phyloP scores from a whole-genome alignment of 2,329 filamentous ascomycete genomes.

The Helotiales sp. region DNA sequence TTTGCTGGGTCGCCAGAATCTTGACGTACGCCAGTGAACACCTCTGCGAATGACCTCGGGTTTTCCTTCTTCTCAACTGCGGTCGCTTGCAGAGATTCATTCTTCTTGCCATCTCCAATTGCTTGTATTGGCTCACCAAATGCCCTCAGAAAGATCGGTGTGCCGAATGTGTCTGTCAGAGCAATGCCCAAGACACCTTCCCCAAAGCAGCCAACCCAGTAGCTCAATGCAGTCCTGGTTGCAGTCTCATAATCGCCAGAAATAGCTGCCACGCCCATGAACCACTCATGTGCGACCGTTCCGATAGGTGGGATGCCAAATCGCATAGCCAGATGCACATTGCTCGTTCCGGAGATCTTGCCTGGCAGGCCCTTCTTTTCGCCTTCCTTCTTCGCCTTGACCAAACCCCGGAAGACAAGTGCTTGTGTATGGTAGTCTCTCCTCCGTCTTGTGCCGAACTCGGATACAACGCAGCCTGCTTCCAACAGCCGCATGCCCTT shows the following conservation, averaged over 20 bases:
- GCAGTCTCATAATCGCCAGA: slow-evolving; percentile 81
- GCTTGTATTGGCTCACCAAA: slow-evolving; percentile 63
- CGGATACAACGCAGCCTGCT: slow-evolving; percentile 84
- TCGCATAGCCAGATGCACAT: slow-evolving; percentile 95
- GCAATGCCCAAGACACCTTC: slow-evolving; percentile 82
- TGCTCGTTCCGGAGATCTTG: slow-evolving; percentile 84
- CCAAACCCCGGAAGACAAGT: slow-evolving; percentile 84
- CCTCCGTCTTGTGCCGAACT: slow-evolving; percentile 87
- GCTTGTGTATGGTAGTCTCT: slow-evolving; percentile 95
- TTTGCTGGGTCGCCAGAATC: slow-evolving; percentile 70
- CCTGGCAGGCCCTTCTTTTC: slow-evolving; percentile 65
- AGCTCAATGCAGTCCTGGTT: slow-evolving; percentile 78
- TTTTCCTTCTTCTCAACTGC: slow-evolving; percentile 37
- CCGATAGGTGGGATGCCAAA: slow-evolving; percentile 83
- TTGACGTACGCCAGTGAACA: slow-evolving; percentile 68
- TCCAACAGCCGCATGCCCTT: slow-evolving; percentile 80
- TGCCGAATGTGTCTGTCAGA: slow-evolving; percentile 95
- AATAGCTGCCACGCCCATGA: slow-evolving; percentile 96
- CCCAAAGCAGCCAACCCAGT: slow-evolving; percentile 92
- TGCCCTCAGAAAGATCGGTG: slow-evolving; percentile 79
- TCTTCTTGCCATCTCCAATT: slow-evolving; percentile 35
- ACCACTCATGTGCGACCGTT: slow-evolving; percentile 97
- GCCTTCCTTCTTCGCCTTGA: slow-evolving; percentile 72
- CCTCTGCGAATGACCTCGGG: slow-evolving; percentile 59
- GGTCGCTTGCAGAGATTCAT: slow-evolving; percentile 20